Evolutionary conservation across 2,329 filamentous ascomycete species (phyloP).

Genomic region (Alternaria angustiovoidea): DNA sequence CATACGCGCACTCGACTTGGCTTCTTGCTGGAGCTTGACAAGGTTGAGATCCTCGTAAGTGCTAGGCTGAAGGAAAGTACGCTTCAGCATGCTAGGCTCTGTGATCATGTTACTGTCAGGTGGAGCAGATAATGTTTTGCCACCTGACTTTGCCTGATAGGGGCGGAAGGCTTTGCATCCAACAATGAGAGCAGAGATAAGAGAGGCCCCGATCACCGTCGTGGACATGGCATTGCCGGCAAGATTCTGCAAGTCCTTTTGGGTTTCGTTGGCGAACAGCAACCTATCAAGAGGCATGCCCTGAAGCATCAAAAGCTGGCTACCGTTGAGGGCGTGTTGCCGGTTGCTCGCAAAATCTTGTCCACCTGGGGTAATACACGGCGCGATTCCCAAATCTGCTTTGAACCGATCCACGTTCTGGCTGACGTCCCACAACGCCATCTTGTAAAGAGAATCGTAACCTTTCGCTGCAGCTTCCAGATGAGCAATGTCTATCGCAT

Average conservation of each 20-base stretch:
- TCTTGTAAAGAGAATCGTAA: conserved; percentile 67
- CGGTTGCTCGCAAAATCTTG: conserved; percentile 68
- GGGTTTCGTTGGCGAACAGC: conserved; percentile 68
- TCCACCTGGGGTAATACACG: conserved; percentile 74
- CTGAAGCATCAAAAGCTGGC: conserved; percentile 71
- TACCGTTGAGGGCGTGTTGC: conserved; percentile 67
- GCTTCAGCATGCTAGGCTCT: not conserved
- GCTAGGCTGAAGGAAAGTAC: not conserved
- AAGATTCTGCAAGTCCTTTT: conserved; percentile 69
- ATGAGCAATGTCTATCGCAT: conserved; percentile 70
- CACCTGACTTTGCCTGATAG: not conserved
- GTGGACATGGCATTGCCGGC: conserved; percentile 83
- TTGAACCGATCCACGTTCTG: conserved; percentile 74
- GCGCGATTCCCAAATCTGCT: conserved; percentile 65
- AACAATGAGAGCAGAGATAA: conserved; percentile 66
- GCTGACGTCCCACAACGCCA: conserved; percentile 67
- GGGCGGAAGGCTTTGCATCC: conserved; percentile 23
- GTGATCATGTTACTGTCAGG: not conserved
- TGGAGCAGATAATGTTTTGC: not conserved
- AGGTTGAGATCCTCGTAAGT: conserved; percentile 17
- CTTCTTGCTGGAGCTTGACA: conserved; percentile 28
- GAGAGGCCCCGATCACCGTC: conserved; percentile 72
- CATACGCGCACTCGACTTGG: conserved; percentile 52
- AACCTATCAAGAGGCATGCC: conserved; percentile 71
- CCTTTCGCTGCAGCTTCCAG: conserved; percentile 59